A percentile compares a stretch with the other conserved stretches of the same genome.
phyloP scores from a whole-genome alignment of 2,329 filamentous ascomycete species.

The Berkeleyomyces rouxiae region DNA sequence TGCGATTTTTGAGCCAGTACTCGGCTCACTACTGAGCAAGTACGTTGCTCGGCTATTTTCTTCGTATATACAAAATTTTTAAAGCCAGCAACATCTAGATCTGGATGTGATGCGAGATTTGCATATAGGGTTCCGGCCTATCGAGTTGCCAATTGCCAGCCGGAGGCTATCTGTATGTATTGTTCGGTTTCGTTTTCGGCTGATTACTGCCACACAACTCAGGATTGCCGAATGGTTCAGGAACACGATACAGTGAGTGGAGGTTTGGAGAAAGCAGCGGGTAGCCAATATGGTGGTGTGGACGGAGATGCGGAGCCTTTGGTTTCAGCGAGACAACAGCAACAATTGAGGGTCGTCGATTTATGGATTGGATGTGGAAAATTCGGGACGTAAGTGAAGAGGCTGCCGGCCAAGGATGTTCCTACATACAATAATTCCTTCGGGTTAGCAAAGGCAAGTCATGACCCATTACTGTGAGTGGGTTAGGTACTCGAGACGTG shows the following conservation, averaged over 20 bases:
- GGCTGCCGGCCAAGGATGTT: slow-evolving; percentile 4
- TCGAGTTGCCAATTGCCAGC: background rate
- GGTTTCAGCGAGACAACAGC: background rate
- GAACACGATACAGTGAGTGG: background rate
- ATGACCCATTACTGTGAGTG: background rate
- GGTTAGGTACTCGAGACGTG: background rate
- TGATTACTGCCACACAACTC: background rate
- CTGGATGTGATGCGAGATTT: background rate
- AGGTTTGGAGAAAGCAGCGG: background rate
- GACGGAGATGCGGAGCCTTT: background rate
- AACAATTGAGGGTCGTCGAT: background rate
- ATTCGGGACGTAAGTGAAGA: slow-evolving; percentile 8
- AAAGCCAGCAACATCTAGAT: background rate
- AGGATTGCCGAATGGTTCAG: background rate
- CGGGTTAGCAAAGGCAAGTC: slow-evolving; percentile 5
- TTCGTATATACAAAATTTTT: background rate
- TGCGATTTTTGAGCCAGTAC: background rate
- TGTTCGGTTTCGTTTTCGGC: background rate
- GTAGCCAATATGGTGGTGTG: background rate
- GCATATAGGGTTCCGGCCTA: background rate
- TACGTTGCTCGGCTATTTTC: background rate
- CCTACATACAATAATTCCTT: slow-evolving; percentile 6
- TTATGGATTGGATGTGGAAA: background rate
- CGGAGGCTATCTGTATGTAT: background rate
- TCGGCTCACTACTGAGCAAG: background rate